Percentiles rank a stretch among this genome's conserved stretches.
Evolutionary conservation across 1,284 basidiomycete species (phyloP).

Genomic region (Rhodotorula sp.): DNA sequence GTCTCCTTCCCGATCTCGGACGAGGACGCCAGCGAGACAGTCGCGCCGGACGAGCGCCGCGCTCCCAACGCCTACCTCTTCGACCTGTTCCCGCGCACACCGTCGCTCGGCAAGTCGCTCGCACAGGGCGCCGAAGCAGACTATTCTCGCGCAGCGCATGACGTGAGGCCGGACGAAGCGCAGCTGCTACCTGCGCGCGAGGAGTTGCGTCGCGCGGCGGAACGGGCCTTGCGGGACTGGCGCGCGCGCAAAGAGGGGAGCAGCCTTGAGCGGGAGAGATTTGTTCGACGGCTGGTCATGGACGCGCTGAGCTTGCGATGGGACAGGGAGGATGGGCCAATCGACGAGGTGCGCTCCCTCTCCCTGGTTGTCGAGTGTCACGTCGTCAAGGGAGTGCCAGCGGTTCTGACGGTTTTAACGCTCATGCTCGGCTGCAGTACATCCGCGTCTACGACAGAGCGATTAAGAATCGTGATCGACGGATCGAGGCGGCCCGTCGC

Average conservation of each 20-base stretch:
- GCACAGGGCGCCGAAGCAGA: slow-evolving; percentile 11
- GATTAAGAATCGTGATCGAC: not conserved
- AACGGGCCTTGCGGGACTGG: slow-evolving; percentile 1
- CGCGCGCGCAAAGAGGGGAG: not conserved
- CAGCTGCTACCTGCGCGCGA: slow-evolving; percentile 10
- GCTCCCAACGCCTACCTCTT: slow-evolving; percentile 24
- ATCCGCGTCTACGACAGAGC: slow-evolving; percentile 23
- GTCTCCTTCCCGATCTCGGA: not conserved
- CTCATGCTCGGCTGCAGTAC: slow-evolving; percentile 6
- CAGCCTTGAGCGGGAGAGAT: not conserved
- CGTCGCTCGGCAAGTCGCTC: not conserved
- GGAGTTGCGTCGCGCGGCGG: not conserved
- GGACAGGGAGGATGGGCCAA: slow-evolving; percentile 21
- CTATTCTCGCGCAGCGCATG: slow-evolving; percentile 14
- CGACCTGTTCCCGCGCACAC: slow-evolving; percentile 12
- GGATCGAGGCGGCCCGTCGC: too few relatives aligned
- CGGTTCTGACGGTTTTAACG: not conserved
- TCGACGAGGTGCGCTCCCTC: slow-evolving; percentile 27
- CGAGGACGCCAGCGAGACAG: too few relatives aligned
- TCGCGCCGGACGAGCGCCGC: too few relatives aligned
- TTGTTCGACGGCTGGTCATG: slow-evolving; percentile 17
- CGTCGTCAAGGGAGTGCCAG: too few relatives aligned
- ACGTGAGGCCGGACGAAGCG: slow-evolving; percentile 15
- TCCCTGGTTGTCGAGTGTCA: not conserved
- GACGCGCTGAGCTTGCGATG: slow-evolving; percentile 25